Evolutionary conservation across 257 asterid species (phyloP), one percentile per base, ranked within the genome.

Genomic region (Salvia hispanica): DNA sequence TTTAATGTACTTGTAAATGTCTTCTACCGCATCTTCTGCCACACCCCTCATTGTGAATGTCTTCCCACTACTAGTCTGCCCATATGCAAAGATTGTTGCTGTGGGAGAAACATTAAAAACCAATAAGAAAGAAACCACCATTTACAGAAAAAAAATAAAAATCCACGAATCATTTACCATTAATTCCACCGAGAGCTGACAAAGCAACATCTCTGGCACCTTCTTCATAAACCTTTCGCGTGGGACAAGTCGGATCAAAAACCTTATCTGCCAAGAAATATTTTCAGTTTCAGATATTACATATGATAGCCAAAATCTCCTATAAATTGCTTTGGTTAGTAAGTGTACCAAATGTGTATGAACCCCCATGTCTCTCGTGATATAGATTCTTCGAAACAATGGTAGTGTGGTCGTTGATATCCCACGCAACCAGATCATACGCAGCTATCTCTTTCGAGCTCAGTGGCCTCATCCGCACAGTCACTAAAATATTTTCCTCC

Each of bases 1-100:
- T 61, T 76, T 78, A 54, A 94, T 78, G 76, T 87, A 95, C 78
- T 85, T 82, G 74, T 84, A 91, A 37, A 94, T 91, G 85, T 94
- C 97, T 67, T 78, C 85, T 56, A 94, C 77, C 37, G 90, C 92
- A 83, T 82, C 80, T 75, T 88, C 99, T 25, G 95, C 84, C 71
- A 94, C 87, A 43, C 96, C 99, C 79, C 92, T 85, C 95, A 94
- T 94, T 21, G 99, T 94, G 76, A 82, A 94, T 8, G 99, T 91
- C 81, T 94, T 94, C 28, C 99, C 99, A 69, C 99, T 94, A 64
- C 96, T 88, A 64, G 96, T 94, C 82, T 94, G 97, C 52, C 97
- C 99, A 75, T 91, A 94, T 8, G 97, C 96, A 71, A 93, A 94
- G 58, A 94, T 85, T 16, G 99, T 94, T 43, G 96, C 99, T 93